Percentiles rank a stretch among this genome's conserved stretches.
These are phyloP conservation scores for Aspergillus nomiae DNA, from an alignment of 2,329 filamentous ascomycete species.

Conservation along the genomic window DNA sequence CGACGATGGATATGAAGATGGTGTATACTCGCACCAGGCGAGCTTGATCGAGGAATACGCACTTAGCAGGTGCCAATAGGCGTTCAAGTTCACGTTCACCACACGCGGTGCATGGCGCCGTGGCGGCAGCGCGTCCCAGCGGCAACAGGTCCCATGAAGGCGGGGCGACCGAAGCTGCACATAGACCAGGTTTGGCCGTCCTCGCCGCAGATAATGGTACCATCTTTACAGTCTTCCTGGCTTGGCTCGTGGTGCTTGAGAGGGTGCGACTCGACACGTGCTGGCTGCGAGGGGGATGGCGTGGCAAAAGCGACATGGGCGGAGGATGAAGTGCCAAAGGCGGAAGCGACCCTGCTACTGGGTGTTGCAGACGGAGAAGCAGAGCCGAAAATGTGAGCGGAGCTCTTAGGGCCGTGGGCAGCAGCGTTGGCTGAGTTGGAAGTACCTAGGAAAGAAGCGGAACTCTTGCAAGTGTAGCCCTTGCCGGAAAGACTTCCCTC, in stretches of 20 bases:
- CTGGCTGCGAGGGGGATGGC: neutral
- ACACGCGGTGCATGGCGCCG: constrained; percentile 23
- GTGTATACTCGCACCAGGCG: constrained; percentile 8
- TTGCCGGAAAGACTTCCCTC: constrained; percentile 34
- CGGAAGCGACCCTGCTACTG: constrained; percentile 18
- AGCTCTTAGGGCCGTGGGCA: neutral
- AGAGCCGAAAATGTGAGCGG: constrained; percentile 6
- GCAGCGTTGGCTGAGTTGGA: constrained; percentile 13
- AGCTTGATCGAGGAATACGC: neutral
- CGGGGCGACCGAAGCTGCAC: constrained; percentile 31
- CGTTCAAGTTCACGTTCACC: neutral
- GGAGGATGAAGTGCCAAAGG: constrained; percentile 11
- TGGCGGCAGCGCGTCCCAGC: constrained; percentile 36
- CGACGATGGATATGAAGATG: neutral
- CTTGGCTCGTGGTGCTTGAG: constrained; percentile 12
- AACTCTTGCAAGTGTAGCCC: constrained; percentile 36
- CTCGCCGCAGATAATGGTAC: constrained; percentile 36
- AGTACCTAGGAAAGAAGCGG: constrained; percentile 33
- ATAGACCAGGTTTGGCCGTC: constrained; percentile 37
- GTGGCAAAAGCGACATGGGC: neutral
- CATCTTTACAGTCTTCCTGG: constrained; percentile 24
- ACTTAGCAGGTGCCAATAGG: neutral
- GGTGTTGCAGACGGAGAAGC: neutral
- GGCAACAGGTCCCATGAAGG: constrained; percentile 43
- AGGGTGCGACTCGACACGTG: neutral